Conservation (phyloP, 208 protist genomes). For the Trypanosomatidae sp. region DNA sequence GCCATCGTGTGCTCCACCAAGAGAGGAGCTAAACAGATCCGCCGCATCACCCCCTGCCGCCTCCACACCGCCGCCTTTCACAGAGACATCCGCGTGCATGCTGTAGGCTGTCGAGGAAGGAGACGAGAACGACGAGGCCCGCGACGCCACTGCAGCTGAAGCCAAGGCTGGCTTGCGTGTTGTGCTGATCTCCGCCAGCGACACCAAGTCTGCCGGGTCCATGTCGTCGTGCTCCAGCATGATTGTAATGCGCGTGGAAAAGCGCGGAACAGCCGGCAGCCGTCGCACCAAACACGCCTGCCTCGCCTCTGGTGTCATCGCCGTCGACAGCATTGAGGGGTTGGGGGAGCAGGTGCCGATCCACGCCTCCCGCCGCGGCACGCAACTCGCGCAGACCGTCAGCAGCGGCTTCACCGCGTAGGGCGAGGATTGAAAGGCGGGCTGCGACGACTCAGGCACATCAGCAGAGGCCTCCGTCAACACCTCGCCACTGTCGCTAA, state of each 20-base stretch:
- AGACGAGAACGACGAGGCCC: too few relatives aligned
- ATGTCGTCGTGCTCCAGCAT: constrained; percentile 80
- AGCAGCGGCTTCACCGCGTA: constrained; percentile 70
- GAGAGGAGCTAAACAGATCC: too few relatives aligned
- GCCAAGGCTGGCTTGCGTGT: constrained; percentile 12
- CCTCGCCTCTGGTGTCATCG: neutral
- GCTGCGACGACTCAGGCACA: constrained; percentile 2
- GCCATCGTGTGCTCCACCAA: too few relatives aligned
- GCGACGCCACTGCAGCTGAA: constrained; percentile 8
- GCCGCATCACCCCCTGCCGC: too few relatives aligned
- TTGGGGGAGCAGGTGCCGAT: constrained; percentile 42
- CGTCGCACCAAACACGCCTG: constrained; percentile 22
- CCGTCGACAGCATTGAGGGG: constrained; percentile 1
- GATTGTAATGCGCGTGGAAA: constrained; percentile 71
- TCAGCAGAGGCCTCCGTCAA: neutral
- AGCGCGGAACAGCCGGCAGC: constrained; percentile 69
- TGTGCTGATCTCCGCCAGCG: constrained; percentile 56
- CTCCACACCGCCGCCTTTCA: too few relatives aligned
- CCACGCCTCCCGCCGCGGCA: constrained; percentile 63
- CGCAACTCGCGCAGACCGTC: constrained; percentile 71
- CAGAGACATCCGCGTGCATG: too few relatives aligned
- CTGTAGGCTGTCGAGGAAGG: too few relatives aligned
- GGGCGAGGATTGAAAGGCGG: constrained; percentile 31
- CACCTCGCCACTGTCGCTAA: constrained; percentile 8
- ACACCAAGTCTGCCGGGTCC: constrained; percentile 58